Evolutionary conservation across 257 asterid genomes (phyloP), one percentile per base, ranked within the genome.

Genomic region (Gynochthodes officinalis): DNA sequence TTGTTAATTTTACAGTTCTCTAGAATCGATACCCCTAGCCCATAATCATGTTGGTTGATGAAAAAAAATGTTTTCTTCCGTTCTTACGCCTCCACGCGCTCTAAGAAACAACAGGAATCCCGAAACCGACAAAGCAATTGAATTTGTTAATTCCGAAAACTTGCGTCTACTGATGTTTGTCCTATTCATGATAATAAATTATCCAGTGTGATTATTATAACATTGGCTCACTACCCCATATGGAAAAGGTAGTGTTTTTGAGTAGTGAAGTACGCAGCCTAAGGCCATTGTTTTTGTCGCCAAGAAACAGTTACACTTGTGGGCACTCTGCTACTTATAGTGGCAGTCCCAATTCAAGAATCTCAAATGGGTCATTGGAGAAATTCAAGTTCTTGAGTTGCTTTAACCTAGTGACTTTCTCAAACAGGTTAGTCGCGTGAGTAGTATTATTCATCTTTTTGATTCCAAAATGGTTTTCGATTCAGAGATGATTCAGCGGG

Each of bases 371-470:
- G 78, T 74, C 84, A 30, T 57, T 76, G 66, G 83, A 16, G 67
- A 82, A 76, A 16, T 60, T 48, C 53, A 64, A 25, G 19, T 73
- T 70, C 37, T 78, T 79, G 77, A 70, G 23, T 73, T 69, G 64
- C 74, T 23, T 68, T 28, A 69, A 60, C 19, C 39, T 28, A 25
- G 55, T 49, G n/a, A 61, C 63, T 65, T 73, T 55, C 46, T 82
- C 87, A 68, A 73, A 75, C 87, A 84, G 93, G 96, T 92, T n/a
- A 71, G 75, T 78, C 62, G 32, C 69, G 4, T 19, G 25, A 28
- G 19, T 19, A n/a, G n/a, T 18, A 27, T 76, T 30, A 67, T 71
- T 44, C n/a, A n/a, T n/a, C 62, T 71, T 74, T 58, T 48, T 67
- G 72, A 32, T 30, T 32, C 23, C 30, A 30, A 27, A 49, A 16